Evolutionary conservation across 441 rosid genomes (phyloP), one percentile per base, ranked within the genome.

Genomic region (Breynia disticha): DNA sequence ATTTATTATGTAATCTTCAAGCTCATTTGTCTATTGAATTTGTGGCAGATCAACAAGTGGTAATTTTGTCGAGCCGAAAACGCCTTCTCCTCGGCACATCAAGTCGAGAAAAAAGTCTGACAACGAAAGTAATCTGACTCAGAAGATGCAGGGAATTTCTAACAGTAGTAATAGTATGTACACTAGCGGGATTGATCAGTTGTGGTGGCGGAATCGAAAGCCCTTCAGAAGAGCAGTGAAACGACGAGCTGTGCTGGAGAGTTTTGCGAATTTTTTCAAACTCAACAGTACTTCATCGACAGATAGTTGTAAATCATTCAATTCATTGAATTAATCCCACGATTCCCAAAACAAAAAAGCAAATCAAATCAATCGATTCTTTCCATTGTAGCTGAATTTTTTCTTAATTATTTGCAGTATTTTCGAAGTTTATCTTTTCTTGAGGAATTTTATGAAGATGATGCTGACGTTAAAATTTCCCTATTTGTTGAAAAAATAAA

Each of bases 141-240:
- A 61, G 49, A 70, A 61, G 59, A 42, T 39, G 60, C 38, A 61
- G 12, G 19, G 63, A 19, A 20, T 46, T 46, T n/a, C 57, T 13
- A 32, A 21, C 21, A 59, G 35, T 53, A 24, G 19, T 16, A 62
- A 38, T 32, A 60, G 43, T 16, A 17, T 19, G 16, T 55, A 63
- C 20, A 59, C 64, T 1, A 46, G 60, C 55, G 77, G 72, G 49
- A 63, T 76, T 19, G 80, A 64, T 63, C 48, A 46, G 19, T 64
- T 86, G 42, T 61, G 77, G 77, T 88, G 98, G 98, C 78, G 53
- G 47, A 79, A 60, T 46, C 75, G 79, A 63, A 91, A 91, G 84
- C 88, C 86, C 28, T 71, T 72, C 65, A 71, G 84, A 72, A 77
- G 95, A 60, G 72, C 63, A 48, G 78, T 76, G 16, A 82, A 71